Evolutionary conservation across 352 stramenopile genomes (phyloP).

Genomic region (Pythium graminicola): DNA sequence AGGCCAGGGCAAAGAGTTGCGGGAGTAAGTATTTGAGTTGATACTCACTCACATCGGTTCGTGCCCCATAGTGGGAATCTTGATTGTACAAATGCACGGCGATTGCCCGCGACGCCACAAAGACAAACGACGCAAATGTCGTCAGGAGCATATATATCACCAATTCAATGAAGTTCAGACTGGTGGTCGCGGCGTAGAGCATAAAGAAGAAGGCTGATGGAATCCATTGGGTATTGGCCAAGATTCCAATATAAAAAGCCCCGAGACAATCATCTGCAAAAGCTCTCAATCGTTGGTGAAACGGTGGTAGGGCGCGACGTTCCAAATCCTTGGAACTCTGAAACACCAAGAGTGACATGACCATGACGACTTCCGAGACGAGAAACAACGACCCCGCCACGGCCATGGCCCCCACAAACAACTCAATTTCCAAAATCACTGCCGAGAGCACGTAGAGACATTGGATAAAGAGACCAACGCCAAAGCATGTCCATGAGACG

Average conservation of each 20-base stretch:
- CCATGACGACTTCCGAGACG: constrained; percentile 70
- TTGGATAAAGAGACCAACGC: constrained; percentile 57
- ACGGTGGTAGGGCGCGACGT: constrained; percentile 1
- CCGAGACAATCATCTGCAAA: constrained; percentile 54
- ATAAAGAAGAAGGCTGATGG: constrained; percentile 46
- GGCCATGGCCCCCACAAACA: constrained; percentile 71
- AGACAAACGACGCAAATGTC: constrained; percentile 38
- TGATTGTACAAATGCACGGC: constrained; percentile 52
- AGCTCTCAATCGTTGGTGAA: constrained; percentile 26
- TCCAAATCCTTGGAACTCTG: background rate
- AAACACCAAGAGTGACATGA: constrained; percentile 77
- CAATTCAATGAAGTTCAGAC: constrained; percentile 29
- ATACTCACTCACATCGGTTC: constrained; percentile 39
- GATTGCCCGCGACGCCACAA: constrained; percentile 52
- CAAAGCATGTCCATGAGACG: constrained; percentile 77
- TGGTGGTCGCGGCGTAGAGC: constrained; percentile 43
- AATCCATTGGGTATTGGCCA: constrained; percentile 68
- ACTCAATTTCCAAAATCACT: constrained; percentile 67
- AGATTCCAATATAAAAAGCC: constrained; percentile 36
- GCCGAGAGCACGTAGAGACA: constrained; percentile 71
- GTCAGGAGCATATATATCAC: constrained; percentile 36
- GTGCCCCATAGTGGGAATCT: constrained; percentile 45
- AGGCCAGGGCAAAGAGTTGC: constrained; percentile 27
- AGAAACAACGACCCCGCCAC: constrained; percentile 56
- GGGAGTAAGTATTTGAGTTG: constrained; percentile 51